Evolutionary conservation across 768 basidiomycete genomes (phyloP).

Genomic region (Tulasnella sp.): DNA sequence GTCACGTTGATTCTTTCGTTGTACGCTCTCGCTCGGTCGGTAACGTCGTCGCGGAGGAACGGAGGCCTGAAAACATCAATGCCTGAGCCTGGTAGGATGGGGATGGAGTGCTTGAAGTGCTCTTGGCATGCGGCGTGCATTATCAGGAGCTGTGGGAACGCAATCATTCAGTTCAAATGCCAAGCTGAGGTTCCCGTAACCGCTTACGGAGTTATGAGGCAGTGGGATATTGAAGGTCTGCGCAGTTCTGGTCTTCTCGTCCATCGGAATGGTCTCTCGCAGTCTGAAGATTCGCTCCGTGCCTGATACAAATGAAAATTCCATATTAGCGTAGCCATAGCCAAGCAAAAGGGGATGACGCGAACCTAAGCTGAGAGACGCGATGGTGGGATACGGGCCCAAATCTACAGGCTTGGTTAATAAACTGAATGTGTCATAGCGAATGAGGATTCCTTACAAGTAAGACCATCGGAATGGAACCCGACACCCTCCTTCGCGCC

Average conservation of each 20-base stretch:
- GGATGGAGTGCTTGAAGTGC: constrained; percentile 42
- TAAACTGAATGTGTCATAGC: background rate
- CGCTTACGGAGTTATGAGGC: constrained; percentile 62
- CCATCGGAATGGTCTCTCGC: constrained; percentile 61
- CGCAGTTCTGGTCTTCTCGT: constrained; percentile 47
- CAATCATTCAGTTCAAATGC: background rate
- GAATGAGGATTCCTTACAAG: constrained; percentile 1
- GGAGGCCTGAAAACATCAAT: constrained; percentile 64
- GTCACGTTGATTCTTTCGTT: constrained; percentile 76
- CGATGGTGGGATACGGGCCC: constrained; percentile 77
- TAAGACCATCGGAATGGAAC: constrained; percentile 51
- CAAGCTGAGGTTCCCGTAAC: background rate
- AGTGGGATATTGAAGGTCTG: constrained; percentile 69
- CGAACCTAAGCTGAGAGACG: constrained; percentile 66
- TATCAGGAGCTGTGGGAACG: constrained; percentile 47
- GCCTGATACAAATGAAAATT: constrained; percentile 31
- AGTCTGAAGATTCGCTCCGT: constrained; percentile 60
- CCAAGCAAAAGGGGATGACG: constrained; percentile 16
- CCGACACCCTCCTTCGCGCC: constrained; percentile 76
- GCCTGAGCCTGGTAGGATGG: constrained; percentile 56
- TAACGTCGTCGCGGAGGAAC: constrained; percentile 27
- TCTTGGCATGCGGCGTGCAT: constrained; percentile 85
- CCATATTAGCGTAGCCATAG: background rate
- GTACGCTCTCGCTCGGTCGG: constrained; percentile 28
- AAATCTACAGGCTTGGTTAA: constrained; percentile 40